Evolutionary conservation across 2,329 filamentous ascomycete genomes (phyloP).

Genomic region (Neodidymelliopsis sp.): DNA sequence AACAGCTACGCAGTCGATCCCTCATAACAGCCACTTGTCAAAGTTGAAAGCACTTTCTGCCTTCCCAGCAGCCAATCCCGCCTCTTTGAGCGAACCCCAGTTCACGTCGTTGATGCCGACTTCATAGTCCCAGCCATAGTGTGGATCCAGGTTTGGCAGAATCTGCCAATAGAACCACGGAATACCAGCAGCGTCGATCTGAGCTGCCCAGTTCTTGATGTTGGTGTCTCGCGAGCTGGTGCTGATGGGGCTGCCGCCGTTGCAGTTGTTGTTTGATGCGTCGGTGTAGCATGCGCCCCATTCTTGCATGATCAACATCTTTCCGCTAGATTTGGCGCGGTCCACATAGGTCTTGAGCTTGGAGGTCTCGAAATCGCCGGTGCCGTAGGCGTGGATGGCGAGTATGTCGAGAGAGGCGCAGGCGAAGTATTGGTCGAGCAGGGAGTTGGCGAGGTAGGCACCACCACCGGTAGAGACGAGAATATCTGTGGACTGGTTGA

Average conservation of each 20-base stretch:
- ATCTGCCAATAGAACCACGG: slow-evolving; percentile 21
- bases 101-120: slow-evolving; percentile 13
- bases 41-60: slow-evolving; percentile 7
- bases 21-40: neutral
- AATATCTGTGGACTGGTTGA: slow-evolving; percentile 7
- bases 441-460: slow-evolving; percentile 11
- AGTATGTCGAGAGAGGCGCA: slow-evolving; percentile 15
- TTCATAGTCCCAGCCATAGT: slow-evolving; percentile 14
- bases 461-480: slow-evolving; percentile 15
- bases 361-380: slow-evolving; percentile 7
- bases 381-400: slow-evolving; percentile 16
- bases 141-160: slow-evolving; percentile 11
- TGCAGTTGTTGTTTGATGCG: slow-evolving; percentile 15
- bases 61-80: slow-evolving; percentile 9
- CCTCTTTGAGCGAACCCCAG: slow-evolving; percentile 3
- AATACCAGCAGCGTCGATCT: slow-evolving; percentile 11
- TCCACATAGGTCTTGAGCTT: slow-evolving; percentile 6
- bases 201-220: slow-evolving; percentile 8
- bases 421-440: slow-evolving; percentile 11
- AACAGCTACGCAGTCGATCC: no score
- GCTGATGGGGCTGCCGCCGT: slow-evolving; percentile 3
- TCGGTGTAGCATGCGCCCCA: slow-evolving; percentile 17
- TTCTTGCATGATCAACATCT: slow-evolving; percentile 19
- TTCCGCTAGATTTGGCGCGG: slow-evolving; percentile 1
- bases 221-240: neutral